phyloP scores from a whole-genome alignment of 2,329 filamentous ascomycete species.

The Exutisphaerella laricina region DNA sequence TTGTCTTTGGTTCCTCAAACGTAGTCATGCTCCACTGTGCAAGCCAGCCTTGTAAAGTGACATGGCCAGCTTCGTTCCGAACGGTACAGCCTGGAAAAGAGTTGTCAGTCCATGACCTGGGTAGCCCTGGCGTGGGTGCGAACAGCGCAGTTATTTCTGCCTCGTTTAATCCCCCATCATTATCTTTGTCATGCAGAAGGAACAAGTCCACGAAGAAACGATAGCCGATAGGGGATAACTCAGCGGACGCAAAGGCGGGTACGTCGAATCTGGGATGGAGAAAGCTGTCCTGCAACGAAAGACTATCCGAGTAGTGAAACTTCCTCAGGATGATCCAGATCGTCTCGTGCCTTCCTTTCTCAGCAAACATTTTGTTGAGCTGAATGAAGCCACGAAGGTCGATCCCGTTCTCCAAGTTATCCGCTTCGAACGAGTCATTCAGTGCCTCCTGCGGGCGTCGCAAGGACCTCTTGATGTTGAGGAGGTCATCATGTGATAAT shows the following conservation, averaged over 20 bases:
- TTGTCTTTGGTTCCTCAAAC: conserved; percentile 90
- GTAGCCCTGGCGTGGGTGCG: conserved; percentile 84
- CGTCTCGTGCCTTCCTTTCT: conserved; percentile 95
- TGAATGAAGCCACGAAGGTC: conserved; percentile 78
- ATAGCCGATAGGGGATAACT: conserved; percentile 89
- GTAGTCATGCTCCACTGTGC: conserved; percentile 99
- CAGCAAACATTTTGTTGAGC: conserved; percentile 91
- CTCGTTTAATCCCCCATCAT: conserved; percentile 88
- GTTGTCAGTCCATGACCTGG: conserved; percentile 78
- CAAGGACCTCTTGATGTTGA: conserved; percentile 87
- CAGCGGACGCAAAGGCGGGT: conserved; percentile 83
- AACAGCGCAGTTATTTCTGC: conserved; percentile 81
- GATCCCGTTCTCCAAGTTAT: conserved; percentile 61
- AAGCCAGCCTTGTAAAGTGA: conserved; percentile 95
- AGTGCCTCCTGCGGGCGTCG: conserved; percentile 44
- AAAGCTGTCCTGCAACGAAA: conserved; percentile 86
- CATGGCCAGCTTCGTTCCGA: conserved; percentile 87
- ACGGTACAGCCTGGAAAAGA: conserved; percentile 92
- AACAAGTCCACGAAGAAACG: conserved; percentile 97
- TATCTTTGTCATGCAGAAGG: conserved; percentile 91
- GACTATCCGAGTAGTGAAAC: conserved; percentile 92
- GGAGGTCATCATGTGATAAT: conserved; percentile 71
- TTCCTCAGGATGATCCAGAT: conserved; percentile 96
- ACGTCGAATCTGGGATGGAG: conserved; percentile 92
- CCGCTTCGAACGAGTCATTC: conserved; percentile 15